A percentile compares a stretch with the other conserved stretches of the same genome.
Conservation (phyloP, 176 grass and related monocot species). For the Luzula sylvatica region DNA sequence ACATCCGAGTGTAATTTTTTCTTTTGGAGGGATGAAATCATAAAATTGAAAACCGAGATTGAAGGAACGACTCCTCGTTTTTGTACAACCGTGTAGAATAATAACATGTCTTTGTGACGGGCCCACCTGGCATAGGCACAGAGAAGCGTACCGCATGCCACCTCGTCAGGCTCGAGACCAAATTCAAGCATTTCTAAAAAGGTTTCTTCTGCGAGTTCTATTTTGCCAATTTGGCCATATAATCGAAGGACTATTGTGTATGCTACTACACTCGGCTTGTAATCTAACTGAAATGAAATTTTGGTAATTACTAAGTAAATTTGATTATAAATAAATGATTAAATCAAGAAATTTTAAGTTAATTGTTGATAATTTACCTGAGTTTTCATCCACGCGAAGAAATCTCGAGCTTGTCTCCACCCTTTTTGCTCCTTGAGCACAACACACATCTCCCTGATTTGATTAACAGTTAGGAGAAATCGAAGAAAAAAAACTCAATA, state of each 20-base stretch:
- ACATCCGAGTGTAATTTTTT: conserved; percentile 61
- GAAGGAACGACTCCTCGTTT: conserved; percentile 45
- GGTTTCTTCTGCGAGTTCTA: conserved; percentile 62
- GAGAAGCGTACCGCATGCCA: conserved; percentile 84
- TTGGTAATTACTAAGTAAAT: not conserved
- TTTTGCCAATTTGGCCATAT: conserved; percentile 61
- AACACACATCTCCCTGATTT: conserved; percentile 71
- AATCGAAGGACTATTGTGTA: conserved; percentile 73
- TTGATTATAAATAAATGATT: not conserved
- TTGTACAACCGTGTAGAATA: conserved; percentile 58
- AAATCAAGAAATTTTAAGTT: not conserved
- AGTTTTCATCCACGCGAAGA: conserved; percentile 96
- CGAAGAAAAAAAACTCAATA: not conserved
- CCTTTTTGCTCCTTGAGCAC: conserved; percentile 81
- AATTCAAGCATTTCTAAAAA: conserved; percentile 93
- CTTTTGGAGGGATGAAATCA: conserved; percentile 96
- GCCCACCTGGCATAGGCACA: conserved; percentile 83
- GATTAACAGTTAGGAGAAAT: conserved; percentile 4
- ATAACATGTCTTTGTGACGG: conserved; percentile 64
- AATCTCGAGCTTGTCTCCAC: conserved; percentile 73
- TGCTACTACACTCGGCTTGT: conserved; percentile 73
- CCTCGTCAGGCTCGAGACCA: conserved; percentile 64
- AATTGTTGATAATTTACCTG: conserved; percentile 30
- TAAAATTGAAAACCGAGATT: conserved; percentile 69
- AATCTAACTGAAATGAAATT: conserved; percentile 47